phyloP scores from a whole-genome alignment of 345 rosid species.

The Kandelia obovata region DNA sequence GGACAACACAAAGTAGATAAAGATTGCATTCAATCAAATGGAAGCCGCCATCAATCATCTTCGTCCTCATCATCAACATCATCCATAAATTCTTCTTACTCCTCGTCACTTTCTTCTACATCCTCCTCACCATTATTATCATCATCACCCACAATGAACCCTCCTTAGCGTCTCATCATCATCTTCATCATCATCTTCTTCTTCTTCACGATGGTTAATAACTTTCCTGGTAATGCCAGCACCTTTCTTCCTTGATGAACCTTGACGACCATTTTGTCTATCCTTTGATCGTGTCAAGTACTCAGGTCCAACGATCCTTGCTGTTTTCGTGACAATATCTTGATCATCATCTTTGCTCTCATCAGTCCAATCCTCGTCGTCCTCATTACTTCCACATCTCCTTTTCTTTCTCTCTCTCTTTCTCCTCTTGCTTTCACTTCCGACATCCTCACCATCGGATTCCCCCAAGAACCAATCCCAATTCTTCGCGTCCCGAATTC shows the following conservation, averaged over 20 bases:
- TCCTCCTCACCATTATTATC: conserved; percentile 24
- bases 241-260: conserved; percentile 8
- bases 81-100: conserved; percentile 29
- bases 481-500: conserved; percentile 31
- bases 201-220: too few relatives aligned
- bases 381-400: conserved; percentile 31
- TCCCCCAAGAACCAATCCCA: conserved; percentile 91
- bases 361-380: conserved; percentile 56
- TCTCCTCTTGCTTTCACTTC: conserved; percentile 23
- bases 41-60: conserved; percentile 18
- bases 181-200: conserved; percentile 37
- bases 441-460: conserved; percentile 30
- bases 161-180: conserved; percentile 66
- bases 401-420: conserved; percentile 36
- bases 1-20: too few relatives aligned
- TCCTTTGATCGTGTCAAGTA: conserved; percentile 61
- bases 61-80: conserved; percentile 25
- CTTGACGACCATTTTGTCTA: conserved; percentile 13
- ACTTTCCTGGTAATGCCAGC: conserved; percentile 16
- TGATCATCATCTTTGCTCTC: conserved; percentile 63
- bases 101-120: conserved; percentile 24
- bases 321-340: conserved; percentile 26
- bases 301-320: conserved; percentile 26
- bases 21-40: not conserved
- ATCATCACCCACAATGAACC: conserved; percentile 62